A percentile compares a stretch with the other conserved stretches of the same genome.
Evolutionary conservation across 768 basidiomycete genomes (phyloP).

Genomic region (Trametes gibbosa): DNA sequence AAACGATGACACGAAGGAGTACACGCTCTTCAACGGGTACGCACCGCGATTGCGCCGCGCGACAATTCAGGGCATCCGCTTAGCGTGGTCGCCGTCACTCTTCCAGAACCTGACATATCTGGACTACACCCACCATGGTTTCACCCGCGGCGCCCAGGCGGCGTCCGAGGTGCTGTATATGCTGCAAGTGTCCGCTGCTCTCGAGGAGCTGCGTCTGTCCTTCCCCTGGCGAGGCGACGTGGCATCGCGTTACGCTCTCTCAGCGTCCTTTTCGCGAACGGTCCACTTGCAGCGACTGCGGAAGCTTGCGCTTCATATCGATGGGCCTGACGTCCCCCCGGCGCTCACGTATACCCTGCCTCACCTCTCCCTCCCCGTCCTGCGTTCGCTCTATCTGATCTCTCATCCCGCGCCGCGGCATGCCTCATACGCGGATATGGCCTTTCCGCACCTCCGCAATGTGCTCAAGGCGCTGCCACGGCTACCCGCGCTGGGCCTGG

Average conservation of each 20-base stretch:
- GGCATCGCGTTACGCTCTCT: constrained; percentile 24
- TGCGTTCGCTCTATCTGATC: constrained; percentile 46
- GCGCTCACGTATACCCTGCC: constrained; percentile 55
- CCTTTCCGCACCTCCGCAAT: constrained; percentile 23
- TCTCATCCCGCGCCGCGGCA: constrained; percentile 23
- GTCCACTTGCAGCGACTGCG: constrained; percentile 46
- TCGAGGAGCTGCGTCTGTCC: constrained; percentile 54
- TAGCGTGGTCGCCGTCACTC: constrained; percentile 61
- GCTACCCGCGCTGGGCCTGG: constrained; percentile 20
- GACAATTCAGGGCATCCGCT: constrained; percentile 61
- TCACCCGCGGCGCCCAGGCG: constrained; percentile 55
- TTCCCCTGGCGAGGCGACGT: constrained; percentile 39
- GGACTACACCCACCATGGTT: constrained; percentile 73
- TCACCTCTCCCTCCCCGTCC: constrained; percentile 46
- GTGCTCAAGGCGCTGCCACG: constrained; percentile 25
- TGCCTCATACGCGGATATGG: background rate
- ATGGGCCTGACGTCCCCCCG: constrained; percentile 56
- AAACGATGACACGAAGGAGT: constrained; percentile 72
- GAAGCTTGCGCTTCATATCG: constrained; percentile 48
- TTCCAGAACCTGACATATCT: constrained; percentile 61
- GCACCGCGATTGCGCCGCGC: constrained; percentile 55
- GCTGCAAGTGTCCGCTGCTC: constrained; percentile 49
- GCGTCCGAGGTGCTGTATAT: constrained; percentile 57
- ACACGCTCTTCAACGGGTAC: constrained; percentile 57
- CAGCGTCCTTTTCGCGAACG: constrained; percentile 30